Evolutionary conservation across 2,329 filamentous ascomycete genomes (phyloP), one percentile per base, ranked within the genome.

Genomic region (Westerdykella sp.): DNA sequence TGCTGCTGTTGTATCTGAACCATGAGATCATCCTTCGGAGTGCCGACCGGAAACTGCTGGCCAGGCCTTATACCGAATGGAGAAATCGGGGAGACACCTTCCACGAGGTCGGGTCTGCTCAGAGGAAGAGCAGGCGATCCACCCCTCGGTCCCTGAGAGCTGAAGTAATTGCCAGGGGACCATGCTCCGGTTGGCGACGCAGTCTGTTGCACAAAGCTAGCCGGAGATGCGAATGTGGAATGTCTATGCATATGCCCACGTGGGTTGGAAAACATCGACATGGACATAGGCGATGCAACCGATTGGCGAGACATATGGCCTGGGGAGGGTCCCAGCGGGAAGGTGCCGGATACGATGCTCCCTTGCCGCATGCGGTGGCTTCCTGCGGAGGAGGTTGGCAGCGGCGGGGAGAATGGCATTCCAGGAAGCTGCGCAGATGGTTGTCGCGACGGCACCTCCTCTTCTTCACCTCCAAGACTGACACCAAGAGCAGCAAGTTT

Each of bases 401-500:
- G 69, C 1, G 89, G 87, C 9, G 91, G 89, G 16, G 90, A 94
- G 59, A 91, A 89, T 5, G 87, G 81, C 40, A 91, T 71, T 6
- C 83, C 77, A 5, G 86, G 84, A 59, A 87, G 87, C 53, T 86
- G 83, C 36, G 79, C 81, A 7, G 87, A 89, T 16, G 81, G 73
- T 56, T 85, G 84, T 45, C 84, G 74, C 12, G 88, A 91, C 51
- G 84, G 75, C 3, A 81, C 80, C 34, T 75, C 68, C 10, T 81
- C 79, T 40, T 93, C 87, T 5, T 88, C 84, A 39, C 84, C 81
- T 30, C 82, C 86, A 47, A 87, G 76, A 14, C 81, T 89, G 11
- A 97, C 93, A 51, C 93, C 93, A 43, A 98, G 76, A 40, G 91
- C 90, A 48, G 89, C 83, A 41, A 98, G 75, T 69, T 96, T 98